Base-by-base conservation (phyloP, 345 rosid genomes). In the Salix purpurea region DNA sequence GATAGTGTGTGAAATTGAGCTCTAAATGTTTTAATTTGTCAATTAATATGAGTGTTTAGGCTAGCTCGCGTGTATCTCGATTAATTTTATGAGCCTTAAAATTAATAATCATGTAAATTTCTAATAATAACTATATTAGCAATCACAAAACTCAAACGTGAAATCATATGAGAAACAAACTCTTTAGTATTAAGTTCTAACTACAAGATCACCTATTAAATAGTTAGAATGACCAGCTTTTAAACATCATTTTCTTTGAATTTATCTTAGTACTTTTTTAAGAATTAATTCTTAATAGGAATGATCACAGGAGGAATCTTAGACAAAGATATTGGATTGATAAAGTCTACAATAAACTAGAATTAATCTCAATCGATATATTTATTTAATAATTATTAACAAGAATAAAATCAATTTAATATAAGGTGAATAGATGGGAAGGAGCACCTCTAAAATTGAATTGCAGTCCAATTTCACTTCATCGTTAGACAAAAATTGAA, bases 131-230 rank as follows among this genome's bases (percentile, higher is more conserved):
- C 4, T 34, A 34, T 34, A 34, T 34, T 34, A 34, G 0, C 6
- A 34, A 34, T 0, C 1, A 34, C 0, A 34, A 5, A 0, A 5
- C 6, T 34, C 0, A 7, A 34, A 34, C 37, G 0, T 34, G 6
- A 34, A 0, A 34, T 34, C 1, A 34, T 0, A 34, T 4, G 7
- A 34, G 1, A 34, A 34, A 34, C 6, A 34, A 34, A 34, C 0
- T 5, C 1, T 34, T 5, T 34, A 34, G 1, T 5, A 34, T 34
- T 7, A 34, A 34, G 6, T 5, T 34, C 1, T 34, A 4, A 5
- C 1, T 4, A 34, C 0, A 0, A 1, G 37, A 34, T 34, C 37
- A 34, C 37, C 37, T 34, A 34, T 34, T 34, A 34, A 34, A 34
- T 34, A 34, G 4, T 5, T 34, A 10, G 0, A 10, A 40, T 10